Percentiles rank a stretch among this genome's conserved stretches.
Conservation (phyloP, 768 basidiomycete genomes). For the Pleurotus salmoneostramineus region DNA sequence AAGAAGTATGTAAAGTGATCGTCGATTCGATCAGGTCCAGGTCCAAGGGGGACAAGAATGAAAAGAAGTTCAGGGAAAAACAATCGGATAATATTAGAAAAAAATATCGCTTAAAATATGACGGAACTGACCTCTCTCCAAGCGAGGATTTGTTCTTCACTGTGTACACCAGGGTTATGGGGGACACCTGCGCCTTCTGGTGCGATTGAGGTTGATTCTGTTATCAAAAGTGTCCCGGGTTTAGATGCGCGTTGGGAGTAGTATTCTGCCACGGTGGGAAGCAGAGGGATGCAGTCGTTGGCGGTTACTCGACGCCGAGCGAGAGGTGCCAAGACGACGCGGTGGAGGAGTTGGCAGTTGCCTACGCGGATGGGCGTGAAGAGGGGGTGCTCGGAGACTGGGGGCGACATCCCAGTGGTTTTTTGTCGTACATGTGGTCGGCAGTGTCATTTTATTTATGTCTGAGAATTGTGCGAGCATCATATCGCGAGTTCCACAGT, state of each 20-base stretch:
- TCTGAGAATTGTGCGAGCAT: no score
- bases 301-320: conserved; percentile 27
- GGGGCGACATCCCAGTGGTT: not conserved
- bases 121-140: conserved; percentile 51
- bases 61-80: no score
- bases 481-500: no score
- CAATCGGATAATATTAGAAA: no score
- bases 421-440: no score
- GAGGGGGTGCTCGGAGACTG: conserved; percentile 8
- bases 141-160: conserved; percentile 43
- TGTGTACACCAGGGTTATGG: conserved; percentile 52
- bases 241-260: conserved; percentile 42
- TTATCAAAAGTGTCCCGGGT: conserved; percentile 51
- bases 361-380: conserved; percentile 28
- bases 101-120: no score
- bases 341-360: conserved; percentile 8
- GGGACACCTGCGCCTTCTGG: conserved; percentile 42
- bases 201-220: conserved; percentile 55
- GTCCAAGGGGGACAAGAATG: no score
- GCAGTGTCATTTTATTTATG: no score
- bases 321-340: conserved; percentile 39
- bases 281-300: conserved; percentile 6
- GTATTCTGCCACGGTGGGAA: conserved; percentile 36
- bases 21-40: no score
- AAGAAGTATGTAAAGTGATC: no score